Evolutionary conservation across 2,329 filamentous ascomycete species (phyloP), one percentile per base, ranked within the genome.

Genomic region (Ascochyta fabae): DNA sequence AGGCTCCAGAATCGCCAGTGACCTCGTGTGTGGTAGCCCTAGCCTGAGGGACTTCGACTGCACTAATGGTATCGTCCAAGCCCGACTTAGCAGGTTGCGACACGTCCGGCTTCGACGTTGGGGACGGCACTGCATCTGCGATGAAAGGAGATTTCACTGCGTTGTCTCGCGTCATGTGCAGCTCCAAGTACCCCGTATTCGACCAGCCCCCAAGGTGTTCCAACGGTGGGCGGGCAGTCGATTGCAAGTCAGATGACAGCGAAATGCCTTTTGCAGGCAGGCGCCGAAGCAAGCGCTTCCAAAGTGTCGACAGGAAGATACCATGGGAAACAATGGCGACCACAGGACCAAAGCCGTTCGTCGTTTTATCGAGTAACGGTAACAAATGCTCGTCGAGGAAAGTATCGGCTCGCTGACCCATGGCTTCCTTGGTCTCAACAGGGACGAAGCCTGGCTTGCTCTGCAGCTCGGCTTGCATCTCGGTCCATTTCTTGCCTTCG

Each of bases 311-410:
- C 2, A 96, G 82, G 36, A 96, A 86, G 58, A 96, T 88, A 15
- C 93, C 92, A 68, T 97, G 93, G 2, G 92, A 89, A 3, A 96
- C 89, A 13, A 96, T 77, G 1, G 86, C 87, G 12, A 92, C 78
- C 2, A 80, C 77, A 6, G 73, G 67, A 10, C 79, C 72, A 15
- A 56, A 26, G 6, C 54, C 46, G 6, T 61, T 45, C 2, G 61
- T 56, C 0, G 71, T 61, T 10, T 73, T 61, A 10, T 78, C 61
- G 15, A 88, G 55, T 4, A 89, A 57, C 9, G 87, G 87, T 5
- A 84, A 62, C 0, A 96, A 76, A 66, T 89, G 80, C 8, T 79
- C 73, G 52, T 87, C 80, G 22, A 96, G 74, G 63, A 96, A 96
- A 0, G 65, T 70, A 49, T 88, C 83, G 2, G 85, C 83, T 31